These are phyloP conservation scores for Pseudomonodictys pantanalensis DNA, from an alignment of 495 filamentous ascomycete species.

Conservation along the genomic window DNA sequence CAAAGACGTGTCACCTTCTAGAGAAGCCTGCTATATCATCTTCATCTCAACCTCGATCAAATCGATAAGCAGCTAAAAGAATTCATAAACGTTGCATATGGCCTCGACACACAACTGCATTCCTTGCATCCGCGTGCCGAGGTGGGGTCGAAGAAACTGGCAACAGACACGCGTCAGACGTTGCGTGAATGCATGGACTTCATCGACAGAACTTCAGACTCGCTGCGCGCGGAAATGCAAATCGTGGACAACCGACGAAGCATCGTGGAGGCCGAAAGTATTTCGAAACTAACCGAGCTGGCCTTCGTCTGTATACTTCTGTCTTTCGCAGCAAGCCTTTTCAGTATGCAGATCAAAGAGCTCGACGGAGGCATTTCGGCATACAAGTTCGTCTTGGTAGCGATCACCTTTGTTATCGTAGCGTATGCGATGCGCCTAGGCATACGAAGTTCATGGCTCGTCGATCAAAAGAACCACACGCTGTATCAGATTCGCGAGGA, in stretches of 20 bases:
- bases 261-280: background rate
- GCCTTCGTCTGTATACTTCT: slow-evolving; percentile 5
- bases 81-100: background rate
- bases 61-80: background rate
- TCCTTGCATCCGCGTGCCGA: background rate
- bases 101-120: background rate
- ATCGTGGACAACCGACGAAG: background rate
- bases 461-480: background rate
- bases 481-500: background rate
- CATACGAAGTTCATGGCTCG: background rate
- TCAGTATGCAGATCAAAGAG: slow-evolving; percentile 5
- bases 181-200: background rate
- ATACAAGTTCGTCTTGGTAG: background rate
- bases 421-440: background rate
- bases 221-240: background rate
- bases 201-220: background rate
- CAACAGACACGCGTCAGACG: background rate
- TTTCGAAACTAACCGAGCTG: background rate
- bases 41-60: background rate
- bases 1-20: background rate
- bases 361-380: background rate
- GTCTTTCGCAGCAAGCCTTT: background rate
- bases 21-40: background rate
- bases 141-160: background rate
- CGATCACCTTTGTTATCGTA: background rate